phyloP scores from a whole-genome alignment of 768 basidiomycete genomes.

The Pulveroboletus sp. region DNA sequence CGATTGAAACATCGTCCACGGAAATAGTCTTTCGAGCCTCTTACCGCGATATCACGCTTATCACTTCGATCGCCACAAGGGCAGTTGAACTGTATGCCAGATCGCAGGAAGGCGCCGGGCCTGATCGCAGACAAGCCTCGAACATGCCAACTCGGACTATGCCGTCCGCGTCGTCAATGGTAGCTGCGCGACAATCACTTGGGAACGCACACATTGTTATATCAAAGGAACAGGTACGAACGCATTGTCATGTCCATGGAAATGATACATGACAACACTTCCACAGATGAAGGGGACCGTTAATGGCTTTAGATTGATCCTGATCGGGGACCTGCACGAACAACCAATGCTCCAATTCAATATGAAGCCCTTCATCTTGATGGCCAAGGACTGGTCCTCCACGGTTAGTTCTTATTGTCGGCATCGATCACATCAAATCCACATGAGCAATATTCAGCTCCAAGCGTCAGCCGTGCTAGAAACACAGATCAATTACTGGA shows the following conservation, averaged over 20 bases:
- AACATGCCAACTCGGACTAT: slow-evolving; percentile 3
- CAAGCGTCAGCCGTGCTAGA: slow-evolving; percentile 79
- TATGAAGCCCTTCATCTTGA: slow-evolving; percentile 77
- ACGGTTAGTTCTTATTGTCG: slow-evolving; percentile 48
- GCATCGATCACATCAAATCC: background rate
- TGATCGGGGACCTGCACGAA: slow-evolving; percentile 94
- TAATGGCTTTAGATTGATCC: slow-evolving; percentile 87
- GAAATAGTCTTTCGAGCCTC: slow-evolving; percentile 94
- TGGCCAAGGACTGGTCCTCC: slow-evolving; percentile 91
- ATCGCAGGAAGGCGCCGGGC: slow-evolving; percentile 31
- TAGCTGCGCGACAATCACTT: slow-evolving; percentile 13
- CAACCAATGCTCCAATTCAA: slow-evolving; percentile 90
- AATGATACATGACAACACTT: slow-evolving; percentile 1
- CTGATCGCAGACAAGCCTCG: slow-evolving; percentile 6
- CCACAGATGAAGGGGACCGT: slow-evolving; percentile 75
- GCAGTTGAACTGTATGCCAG: slow-evolving; percentile 71
- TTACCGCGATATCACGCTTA: slow-evolving; percentile 88
- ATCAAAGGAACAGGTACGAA: slow-evolving; percentile 76
- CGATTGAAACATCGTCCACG: slow-evolving; percentile 74
- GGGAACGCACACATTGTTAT: slow-evolving; percentile 47
- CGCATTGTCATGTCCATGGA: background rate
- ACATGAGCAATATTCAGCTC: slow-evolving; percentile 48
- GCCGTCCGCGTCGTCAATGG: slow-evolving; percentile 3
- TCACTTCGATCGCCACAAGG: slow-evolving; percentile 80
- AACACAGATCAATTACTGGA: slow-evolving; percentile 91